These are phyloP conservation scores for Rosellinia necatrix DNA, from an alignment of 2,329 filamentous ascomycete species.

Conservation along the genomic window DNA sequence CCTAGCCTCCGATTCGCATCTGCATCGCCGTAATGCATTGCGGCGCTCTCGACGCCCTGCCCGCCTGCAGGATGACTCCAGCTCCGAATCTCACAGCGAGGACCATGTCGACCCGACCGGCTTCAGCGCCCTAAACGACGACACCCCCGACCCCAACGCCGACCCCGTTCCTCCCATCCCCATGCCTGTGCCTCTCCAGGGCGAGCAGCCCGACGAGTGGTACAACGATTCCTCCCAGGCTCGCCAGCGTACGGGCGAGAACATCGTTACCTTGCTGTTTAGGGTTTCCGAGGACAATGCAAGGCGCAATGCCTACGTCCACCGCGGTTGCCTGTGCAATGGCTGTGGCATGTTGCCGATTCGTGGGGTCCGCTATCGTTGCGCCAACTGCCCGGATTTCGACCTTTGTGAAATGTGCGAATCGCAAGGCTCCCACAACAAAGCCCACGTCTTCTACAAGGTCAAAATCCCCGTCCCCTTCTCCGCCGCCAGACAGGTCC, in stretches of 20 bases:
- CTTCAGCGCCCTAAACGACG: constrained; percentile 44
- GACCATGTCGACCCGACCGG: constrained; percentile 48
- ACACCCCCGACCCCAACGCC: constrained; percentile 32
- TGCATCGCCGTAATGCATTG: constrained; percentile 71
- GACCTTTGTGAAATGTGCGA: constrained; percentile 96
- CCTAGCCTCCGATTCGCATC: constrained; percentile 39
- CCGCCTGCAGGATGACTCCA: constrained; percentile 43
- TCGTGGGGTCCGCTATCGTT: constrained; percentile 88
- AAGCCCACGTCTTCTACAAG: constrained; percentile 97
- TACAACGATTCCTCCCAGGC: constrained; percentile 52
- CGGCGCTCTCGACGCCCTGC: constrained; percentile 53
- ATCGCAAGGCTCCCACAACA: constrained; percentile 74
- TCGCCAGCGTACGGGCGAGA: constrained; percentile 67
- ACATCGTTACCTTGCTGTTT: constrained; percentile 83
- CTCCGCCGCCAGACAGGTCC: constrained; percentile 78
- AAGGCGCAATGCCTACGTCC: constrained; percentile 83
- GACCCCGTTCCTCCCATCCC: constrained; percentile 32
- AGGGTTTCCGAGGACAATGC: constrained; percentile 94
- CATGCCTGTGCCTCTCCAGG: constrained; percentile 36
- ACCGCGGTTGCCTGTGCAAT: constrained; percentile 91
- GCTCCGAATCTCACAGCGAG: constrained; percentile 49
- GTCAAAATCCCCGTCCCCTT: constrained; percentile 87
- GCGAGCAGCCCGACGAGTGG: constrained; percentile 53
- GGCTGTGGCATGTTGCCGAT: constrained; percentile 87
- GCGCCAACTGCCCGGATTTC: constrained; percentile 93